Evolutionary conservation across 495 filamentous ascomycete species (phyloP).

Genomic region (Podospora appendiculata): DNA sequence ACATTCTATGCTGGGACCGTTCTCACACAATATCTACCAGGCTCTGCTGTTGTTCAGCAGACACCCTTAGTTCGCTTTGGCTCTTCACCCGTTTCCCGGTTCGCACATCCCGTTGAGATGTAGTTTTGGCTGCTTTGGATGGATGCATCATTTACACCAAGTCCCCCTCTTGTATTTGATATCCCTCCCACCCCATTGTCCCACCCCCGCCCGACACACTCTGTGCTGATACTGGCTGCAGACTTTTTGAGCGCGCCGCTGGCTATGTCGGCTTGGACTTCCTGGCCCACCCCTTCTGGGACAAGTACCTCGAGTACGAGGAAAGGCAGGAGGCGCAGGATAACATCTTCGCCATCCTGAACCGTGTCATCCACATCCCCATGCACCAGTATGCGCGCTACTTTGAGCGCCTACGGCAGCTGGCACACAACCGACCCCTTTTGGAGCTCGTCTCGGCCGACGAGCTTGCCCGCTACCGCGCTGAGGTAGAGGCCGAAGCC

Average conservation of each 20-base stretch:
- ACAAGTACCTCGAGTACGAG: conserved; percentile 96
- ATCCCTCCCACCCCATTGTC: conserved; percentile 37
- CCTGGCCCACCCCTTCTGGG: conserved; percentile 93
- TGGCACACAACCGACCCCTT: conserved; percentile 67
- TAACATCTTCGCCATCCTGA: conserved; percentile 78
- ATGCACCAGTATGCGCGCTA: conserved; percentile 97
- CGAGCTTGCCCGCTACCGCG: conserved; percentile 57
- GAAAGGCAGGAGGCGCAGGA: conserved; percentile 81
- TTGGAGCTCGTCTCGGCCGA: conserved; percentile 64
- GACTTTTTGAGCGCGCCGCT: conserved; percentile 89
- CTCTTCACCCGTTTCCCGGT: conserved; percentile 32
- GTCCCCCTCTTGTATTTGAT: conserved; percentile 51
- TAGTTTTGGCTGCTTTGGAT: conserved; percentile 42
- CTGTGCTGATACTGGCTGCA: conserved; percentile 52
- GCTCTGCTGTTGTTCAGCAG: conserved; percentile 41
- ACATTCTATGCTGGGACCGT: conserved; percentile 34
- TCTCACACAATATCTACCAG: conserved; percentile 54
- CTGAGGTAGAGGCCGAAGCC: conserved; percentile 58
- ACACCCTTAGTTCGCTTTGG: conserved; percentile 34
- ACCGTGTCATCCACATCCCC: conserved; percentile 82
- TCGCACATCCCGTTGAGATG: conserved; percentile 31
- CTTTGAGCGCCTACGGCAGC: conserved; percentile 80
- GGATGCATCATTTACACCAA: conserved; percentile 44
- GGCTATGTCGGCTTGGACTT: conserved; percentile 86
- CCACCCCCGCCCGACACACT: conserved; percentile 20